Base-by-base conservation (phyloP, 2,329 filamentous ascomycete genomes). In the Pseudogymnoascus sp. region DNA sequence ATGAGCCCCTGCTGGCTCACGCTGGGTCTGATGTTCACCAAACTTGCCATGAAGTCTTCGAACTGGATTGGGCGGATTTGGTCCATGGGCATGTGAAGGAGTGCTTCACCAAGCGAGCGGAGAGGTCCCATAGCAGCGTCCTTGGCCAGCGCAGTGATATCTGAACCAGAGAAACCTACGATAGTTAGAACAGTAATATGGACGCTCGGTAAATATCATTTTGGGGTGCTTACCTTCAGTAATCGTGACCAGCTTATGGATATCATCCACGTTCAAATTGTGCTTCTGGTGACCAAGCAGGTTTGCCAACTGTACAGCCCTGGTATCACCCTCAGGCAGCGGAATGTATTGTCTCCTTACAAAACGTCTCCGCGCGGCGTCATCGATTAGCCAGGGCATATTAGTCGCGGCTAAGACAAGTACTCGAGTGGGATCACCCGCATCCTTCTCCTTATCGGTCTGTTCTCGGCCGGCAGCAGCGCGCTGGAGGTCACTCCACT, bases 41-140 rank as follows among this genome's bases (percentile, higher is more conserved):
- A 77, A 75, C 92, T 96, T 12, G 89, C 85, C 69, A 89, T 78
- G 68, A 99, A 99, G 72, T 99, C 94, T 38, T 80, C 72, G 61
- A 96, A 83, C 60, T 83, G 82, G 63, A 99, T 97, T 0, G 92
- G 87, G 11, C 92, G 82, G 67, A 99, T 97, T 67, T 97, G 86
- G 64, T 99, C 94, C 83, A 94, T 96, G 0, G 88, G 89, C 81
- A 95, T 97, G 66, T 90, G 86, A 35, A 99, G 79, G 30, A 99
- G 77, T 39, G 89, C 90, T 72, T 97, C 94, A 25, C 94, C 94
- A 2, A 97, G 79, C 60, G 91, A 93, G 33, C 94, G 85, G 11
- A 99, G 78, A 0, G 94, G 94, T 0, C 94, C 93, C 94, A 99
- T 99, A 2, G 94, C 94, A 7, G 94, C 94, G 72, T 99, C 94